Evolutionary conservation across 1,284 basidiomycete species (phyloP), one percentile per base, ranked within the genome.

Genomic region (Ustilago cynodontis): DNA sequence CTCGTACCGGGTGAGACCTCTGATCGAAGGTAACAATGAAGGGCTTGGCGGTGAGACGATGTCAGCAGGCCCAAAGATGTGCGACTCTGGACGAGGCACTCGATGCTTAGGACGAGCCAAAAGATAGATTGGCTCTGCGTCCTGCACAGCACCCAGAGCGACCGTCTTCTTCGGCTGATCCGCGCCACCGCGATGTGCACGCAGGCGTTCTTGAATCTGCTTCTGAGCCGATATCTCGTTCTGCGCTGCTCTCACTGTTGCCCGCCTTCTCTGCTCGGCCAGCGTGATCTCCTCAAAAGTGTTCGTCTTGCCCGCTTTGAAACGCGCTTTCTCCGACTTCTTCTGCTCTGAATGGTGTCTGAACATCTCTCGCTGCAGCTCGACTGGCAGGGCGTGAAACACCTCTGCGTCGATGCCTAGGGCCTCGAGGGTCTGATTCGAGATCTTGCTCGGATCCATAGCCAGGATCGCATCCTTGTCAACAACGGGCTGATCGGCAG

Each of bases 341-440:
- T 62, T 59, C 60, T 68, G 63, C 22, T 77, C 78, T 0, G 68
- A 58, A 14, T 74, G 71, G 31, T 71, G 54, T 2, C 64, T 54
- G 33, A 68, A 71, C 51, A 67, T 76, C 43, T 85, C 83, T 0
- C 69, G 58, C 65, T 83, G 81, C 45, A 84, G 28, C 20, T 70
- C 68, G 11, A 66, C 47, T 2, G 83, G 82, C 24, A 85, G 60
- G 8, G 73, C 75, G 3, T 45, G 61, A 35, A 82, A 85, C n/a
- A 84, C 76, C 24, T 79, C 82, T 8, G 70, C 41, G 50, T 84
- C 82, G 50, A 84, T 81, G 14, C 71, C 82, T 1, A 81, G 26
- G 13, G 49, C 69, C 31, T 37, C 29, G 18, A 81, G 64, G 11
- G 61, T 64, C 22, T 60, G 59, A 31, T 22, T 24, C 8, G 55